phyloP scores from a whole-genome alignment of 1,284 basidiomycete species.

The Meira miltonrushii region DNA sequence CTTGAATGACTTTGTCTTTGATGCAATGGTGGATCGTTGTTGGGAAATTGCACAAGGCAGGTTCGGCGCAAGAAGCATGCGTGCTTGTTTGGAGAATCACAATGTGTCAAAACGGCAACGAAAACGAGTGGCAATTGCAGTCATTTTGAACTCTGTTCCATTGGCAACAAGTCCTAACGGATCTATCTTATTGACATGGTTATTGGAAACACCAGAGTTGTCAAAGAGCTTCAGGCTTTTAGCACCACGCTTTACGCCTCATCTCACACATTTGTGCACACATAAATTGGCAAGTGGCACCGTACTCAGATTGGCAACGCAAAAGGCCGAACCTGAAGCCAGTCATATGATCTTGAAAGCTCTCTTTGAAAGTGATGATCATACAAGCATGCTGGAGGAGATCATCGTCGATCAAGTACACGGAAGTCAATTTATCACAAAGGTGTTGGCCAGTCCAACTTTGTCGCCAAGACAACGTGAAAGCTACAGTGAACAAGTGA shows the following conservation, averaged over 20 bases:
- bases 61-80: constrained; percentile 94
- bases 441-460: constrained; percentile 79
- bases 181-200: constrained; percentile 88
- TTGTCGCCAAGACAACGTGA: constrained; percentile 68
- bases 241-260: constrained; percentile 89
- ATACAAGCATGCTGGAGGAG: constrained; percentile 73
- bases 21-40: constrained; percentile 94
- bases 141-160: constrained; percentile 95
- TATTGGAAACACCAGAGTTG: constrained; percentile 87
- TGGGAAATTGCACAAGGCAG: constrained; percentile 96
- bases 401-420: constrained; percentile 66
- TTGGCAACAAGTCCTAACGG: constrained; percentile 97
- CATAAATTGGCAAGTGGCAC: constrained; percentile 95
- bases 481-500: constrained; percentile 62
- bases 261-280: constrained; percentile 90
- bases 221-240: constrained; percentile 86
- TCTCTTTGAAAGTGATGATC: constrained; percentile 60
- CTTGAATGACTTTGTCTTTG: constrained; percentile 81
- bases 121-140: constrained; percentile 85
- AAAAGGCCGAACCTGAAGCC: constrained; percentile 49
- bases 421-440: constrained; percentile 86
- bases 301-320: constrained; percentile 64
- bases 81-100: constrained; percentile 81
- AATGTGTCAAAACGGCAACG: constrained; percentile 55
- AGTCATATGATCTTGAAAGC: constrained; percentile 44